Base-by-base conservation (phyloP, 2,329 filamentous ascomycete species). In the Alternaria tenuissima region DNA sequence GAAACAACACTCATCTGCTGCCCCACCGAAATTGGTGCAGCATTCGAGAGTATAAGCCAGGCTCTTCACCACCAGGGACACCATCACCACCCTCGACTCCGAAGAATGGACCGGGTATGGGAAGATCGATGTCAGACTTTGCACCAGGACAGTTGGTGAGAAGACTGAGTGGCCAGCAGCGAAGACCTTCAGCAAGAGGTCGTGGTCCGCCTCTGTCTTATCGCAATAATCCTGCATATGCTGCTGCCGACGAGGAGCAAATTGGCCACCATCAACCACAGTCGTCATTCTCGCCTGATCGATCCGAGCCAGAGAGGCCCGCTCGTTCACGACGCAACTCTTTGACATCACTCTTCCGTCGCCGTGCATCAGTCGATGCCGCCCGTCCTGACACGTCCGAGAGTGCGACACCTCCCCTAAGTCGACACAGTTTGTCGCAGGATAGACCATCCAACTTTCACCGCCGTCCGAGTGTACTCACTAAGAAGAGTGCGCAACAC, bases 1-100 rank as follows among this genome's bases (percentile, higher is more conserved):
- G 95, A 63, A 98, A 97, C 79, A 99, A 99, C 78, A 96, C 93
- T 72, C 89, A 90, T 61, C 83, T 99, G 2, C 83, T 98, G 9
- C 94, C 94, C 20, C 90, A 95, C 60, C 87, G 95, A 32, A 99
- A 99, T 76, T 99, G 94, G 92, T 98, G 94, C 77, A 92, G 93
- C 3, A 96, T 99, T 70, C 87, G 91, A 54, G 86, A 91, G 74
- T 98, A 96, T 80, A 83, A 87, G 9, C 93, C 94, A 2, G 92
- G 92, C 3, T 60, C 56, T 22, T 96, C 92, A 1, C 93, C 93
- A 12, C 84, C 86, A 3, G 89, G 90, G 1, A 92, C 92, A 3
- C 85, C 83, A 28, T 68, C 72, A 18, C 70, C 69, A 57, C 77
- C 73, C 65, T 67, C 53, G 46, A 78, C 62, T 65, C 71, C 61